phyloP scores from a whole-genome alignment of 805 yeast species.

The Blastobotrys peoriensis region DNA sequence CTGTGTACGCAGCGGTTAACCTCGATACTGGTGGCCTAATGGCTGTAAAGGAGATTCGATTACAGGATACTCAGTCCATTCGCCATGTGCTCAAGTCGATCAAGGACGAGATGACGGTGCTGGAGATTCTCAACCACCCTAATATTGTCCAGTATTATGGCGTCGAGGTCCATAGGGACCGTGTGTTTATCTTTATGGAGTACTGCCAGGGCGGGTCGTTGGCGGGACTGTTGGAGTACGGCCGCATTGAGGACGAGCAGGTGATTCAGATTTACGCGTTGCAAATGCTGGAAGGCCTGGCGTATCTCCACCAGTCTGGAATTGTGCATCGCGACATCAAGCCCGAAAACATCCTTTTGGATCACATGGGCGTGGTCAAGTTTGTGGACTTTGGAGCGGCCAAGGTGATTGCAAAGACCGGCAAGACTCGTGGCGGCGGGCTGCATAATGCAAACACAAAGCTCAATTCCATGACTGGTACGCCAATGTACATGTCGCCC shows the following conservation, averaged over 20 bases:
- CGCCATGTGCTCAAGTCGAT: slow-evolving; percentile 80
- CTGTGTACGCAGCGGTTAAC: slow-evolving; percentile 86
- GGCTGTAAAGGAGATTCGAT: slow-evolving; percentile 93
- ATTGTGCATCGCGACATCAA: slow-evolving; percentile 96
- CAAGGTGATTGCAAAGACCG: slow-evolving; percentile 52
- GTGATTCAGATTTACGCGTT: slow-evolving; percentile 85
- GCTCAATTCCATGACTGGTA: slow-evolving; percentile 65
- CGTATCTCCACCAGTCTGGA: slow-evolving; percentile 89
- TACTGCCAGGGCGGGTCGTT: slow-evolving; percentile 94
- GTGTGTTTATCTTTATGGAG: slow-evolving; percentile 95
- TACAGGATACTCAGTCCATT: slow-evolving; percentile 82
- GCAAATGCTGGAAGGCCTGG: slow-evolving; percentile 91
- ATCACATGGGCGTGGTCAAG: slow-evolving; percentile 88
- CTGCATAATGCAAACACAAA: slow-evolving; percentile 24
- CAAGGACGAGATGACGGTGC: slow-evolving; percentile 92
- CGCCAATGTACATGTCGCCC: slow-evolving; percentile 99
- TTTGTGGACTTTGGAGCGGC: slow-evolving; percentile 98
- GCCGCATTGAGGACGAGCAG: slow-evolving; percentile 91
- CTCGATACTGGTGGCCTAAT: slow-evolving; percentile 91
- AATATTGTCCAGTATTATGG: slow-evolving; percentile 95
- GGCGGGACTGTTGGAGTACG: slow-evolving; percentile 78
- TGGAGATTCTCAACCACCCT: slow-evolving; percentile 93
- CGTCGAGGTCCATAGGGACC: slow-evolving; percentile 93
- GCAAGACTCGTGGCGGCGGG: slow-evolving; percentile 29
- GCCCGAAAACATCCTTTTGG: slow-evolving; percentile 87